Evolutionary conservation across 169 alveolate species (phyloP).

Genomic region (Cryptosporidium meleagridis): DNA sequence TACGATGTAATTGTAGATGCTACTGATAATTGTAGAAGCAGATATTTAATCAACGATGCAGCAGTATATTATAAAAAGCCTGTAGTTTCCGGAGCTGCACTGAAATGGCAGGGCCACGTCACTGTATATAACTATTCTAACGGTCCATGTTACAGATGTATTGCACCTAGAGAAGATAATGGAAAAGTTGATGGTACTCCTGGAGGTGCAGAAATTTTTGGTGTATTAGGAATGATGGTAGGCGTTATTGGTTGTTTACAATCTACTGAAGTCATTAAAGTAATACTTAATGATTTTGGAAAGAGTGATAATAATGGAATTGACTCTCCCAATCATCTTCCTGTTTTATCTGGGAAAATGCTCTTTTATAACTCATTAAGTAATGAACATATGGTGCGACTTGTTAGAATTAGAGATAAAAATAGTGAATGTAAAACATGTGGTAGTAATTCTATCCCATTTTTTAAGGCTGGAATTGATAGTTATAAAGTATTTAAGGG

Average conservation of each 20-base stretch:
- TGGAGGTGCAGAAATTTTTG: conserved; percentile 81
- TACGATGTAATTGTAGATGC: conserved; percentile 91
- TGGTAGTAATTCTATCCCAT: conserved; percentile 77
- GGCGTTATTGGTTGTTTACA: conserved; percentile 88
- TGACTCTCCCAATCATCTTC: conserved; percentile 16
- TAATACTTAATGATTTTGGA: conserved; percentile 76
- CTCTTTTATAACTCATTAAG: conserved; percentile 84
- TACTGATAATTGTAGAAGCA: conserved; percentile 87
- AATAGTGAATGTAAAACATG: conserved; percentile 79
- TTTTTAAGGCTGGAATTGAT: conserved; percentile 76
- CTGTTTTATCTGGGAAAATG: conserved; percentile 82
- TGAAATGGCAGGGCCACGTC: conserved; percentile 90
- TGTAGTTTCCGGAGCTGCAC: conserved; percentile 88
- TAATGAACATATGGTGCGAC: conserved; percentile 78
- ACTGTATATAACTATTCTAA: conserved; percentile 85
- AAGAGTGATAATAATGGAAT: conserved; percentile 32
- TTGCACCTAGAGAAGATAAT: conserved; percentile 83
- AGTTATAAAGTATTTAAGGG: conserved; percentile 77
- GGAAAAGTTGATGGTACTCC: conserved; percentile 82
- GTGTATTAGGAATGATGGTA: conserved; percentile 90
- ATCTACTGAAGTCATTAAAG: conserved; percentile 86
- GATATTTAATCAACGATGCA: conserved; percentile 90
- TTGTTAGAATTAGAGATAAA: conserved; percentile 81
- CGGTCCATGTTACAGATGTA: conserved; percentile 90
- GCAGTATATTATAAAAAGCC: conserved; percentile 85